Conservation (phyloP, 768 basidiomycete genomes). For the Psilocybe cyanescens region DNA sequence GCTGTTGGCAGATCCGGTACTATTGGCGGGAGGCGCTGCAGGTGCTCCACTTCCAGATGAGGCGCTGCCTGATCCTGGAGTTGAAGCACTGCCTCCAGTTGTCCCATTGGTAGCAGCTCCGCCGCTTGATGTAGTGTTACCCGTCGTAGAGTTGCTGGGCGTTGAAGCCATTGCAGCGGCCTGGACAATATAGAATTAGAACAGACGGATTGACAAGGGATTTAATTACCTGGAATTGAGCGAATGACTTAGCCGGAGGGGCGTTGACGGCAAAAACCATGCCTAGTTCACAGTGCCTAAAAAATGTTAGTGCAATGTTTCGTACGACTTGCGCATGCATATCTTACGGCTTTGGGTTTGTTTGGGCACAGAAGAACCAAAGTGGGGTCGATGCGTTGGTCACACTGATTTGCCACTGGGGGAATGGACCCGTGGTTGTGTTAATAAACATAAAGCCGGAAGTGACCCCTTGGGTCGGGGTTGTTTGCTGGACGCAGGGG, state of each 20-base stretch:
- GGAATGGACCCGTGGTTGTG: constrained; percentile 34
- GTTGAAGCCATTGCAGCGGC: constrained; percentile 25
- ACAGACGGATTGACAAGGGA: background rate
- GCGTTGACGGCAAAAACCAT: constrained; percentile 70
- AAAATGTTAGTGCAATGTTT: constrained; percentile 2
- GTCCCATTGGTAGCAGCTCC: background rate
- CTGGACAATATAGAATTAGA: background rate
- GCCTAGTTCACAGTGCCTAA: constrained; percentile 51
- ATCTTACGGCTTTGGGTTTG: constrained; percentile 25
- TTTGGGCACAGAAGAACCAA: constrained; percentile 68
- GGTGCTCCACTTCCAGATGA: constrained; percentile 12
- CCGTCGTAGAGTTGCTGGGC: constrained; percentile 9
- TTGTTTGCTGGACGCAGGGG: constrained; percentile 46
- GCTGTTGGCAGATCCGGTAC: constrained; percentile 19
- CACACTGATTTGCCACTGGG: constrained; percentile 50
- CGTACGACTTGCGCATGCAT: background rate
- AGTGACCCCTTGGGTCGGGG: constrained; percentile 40
- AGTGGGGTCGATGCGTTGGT: constrained; percentile 48
- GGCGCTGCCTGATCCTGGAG: constrained; percentile 4
- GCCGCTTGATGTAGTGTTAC: background rate
- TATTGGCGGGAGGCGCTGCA: constrained; percentile 14
- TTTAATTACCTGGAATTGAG: constrained; percentile 45
- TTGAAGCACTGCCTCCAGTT: constrained; percentile 12
- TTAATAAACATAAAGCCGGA: constrained; percentile 55
- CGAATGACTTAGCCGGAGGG: constrained; percentile 47